phyloP scores from a whole-genome alignment of 768 basidiomycete species.

The Tricholoma sp. region DNA sequence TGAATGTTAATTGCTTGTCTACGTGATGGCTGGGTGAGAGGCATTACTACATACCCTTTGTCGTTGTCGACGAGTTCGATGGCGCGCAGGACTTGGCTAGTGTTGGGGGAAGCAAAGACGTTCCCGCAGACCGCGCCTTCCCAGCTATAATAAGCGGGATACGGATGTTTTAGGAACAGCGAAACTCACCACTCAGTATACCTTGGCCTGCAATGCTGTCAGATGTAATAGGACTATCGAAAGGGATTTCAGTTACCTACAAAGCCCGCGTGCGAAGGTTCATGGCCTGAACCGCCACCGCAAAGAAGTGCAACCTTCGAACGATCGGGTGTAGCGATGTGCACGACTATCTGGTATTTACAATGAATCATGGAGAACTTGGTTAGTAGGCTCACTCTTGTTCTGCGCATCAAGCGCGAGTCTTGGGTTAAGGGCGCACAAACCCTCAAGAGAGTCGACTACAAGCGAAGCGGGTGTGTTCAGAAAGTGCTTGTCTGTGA shows the following conservation, averaged over 20 bases:
- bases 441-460: conserved; percentile 69
- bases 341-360: conserved; percentile 46
- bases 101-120: conserved; percentile 87
- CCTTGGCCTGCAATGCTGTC: conserved; percentile 52
- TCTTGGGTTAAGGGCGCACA: conserved; percentile 66
- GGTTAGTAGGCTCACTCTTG: conserved; percentile 46
- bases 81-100: conserved; percentile 75
- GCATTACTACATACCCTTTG: conserved; percentile 47
- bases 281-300: conserved; percentile 87
- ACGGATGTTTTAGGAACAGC: not conserved
- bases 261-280: conserved; percentile 85
- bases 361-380: conserved; percentile 8
- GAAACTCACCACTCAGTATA: conserved; percentile 59
- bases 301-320: conserved; percentile 74
- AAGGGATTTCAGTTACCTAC: conserved; percentile 52
- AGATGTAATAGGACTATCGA: not conserved
- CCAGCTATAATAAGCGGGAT: not conserved
- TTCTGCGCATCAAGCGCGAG: conserved; percentile 64
- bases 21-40: not conserved
- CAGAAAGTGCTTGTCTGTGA: conserved; percentile 67
- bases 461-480: conserved; percentile 70
- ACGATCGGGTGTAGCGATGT: conserved; percentile 48
- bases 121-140: conserved; percentile 78
- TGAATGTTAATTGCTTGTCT: not conserved
- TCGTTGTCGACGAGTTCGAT: conserved; percentile 73